Base-by-base conservation (phyloP, 257 asterid species). In the Capsicum baccatum region DNA sequence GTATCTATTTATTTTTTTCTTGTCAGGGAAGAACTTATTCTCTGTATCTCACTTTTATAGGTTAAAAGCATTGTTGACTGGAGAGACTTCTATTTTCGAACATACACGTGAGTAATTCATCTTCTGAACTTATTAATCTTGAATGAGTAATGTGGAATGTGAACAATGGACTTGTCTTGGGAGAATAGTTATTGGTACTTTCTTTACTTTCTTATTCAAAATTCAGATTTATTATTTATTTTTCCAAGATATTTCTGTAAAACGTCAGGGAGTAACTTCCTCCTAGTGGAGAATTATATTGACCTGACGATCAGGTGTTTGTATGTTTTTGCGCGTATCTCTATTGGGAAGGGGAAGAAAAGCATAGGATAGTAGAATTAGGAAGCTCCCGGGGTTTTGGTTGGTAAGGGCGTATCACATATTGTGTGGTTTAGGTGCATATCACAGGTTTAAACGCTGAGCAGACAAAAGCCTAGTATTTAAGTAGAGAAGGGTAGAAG, bases 61-160 rank as follows among this genome's bases (percentile, higher is more conserved):
- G 98, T 96, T 89, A 94, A 94, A 86, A 91, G 98, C 86, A 84
- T 96, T 48, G 96, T 94, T 87, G 98, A 92, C n/a, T 96, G 99
- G 99, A 87, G 99, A 84, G 98, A 82, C 85, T 93, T 94, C 91
- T 94, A 94, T 94, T 86, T 85, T 89, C 90, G 91, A 87, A 89
- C 94, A 54, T 96, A 96, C 88, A 87, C 69, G 98, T 89, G 86
- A 91, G 90, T 89, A 56, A 83, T 85, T 80, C 15, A 26, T 50
- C 67, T 39, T 84, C 16, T 69, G 48, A 57, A 70, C 70, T 67
- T 70, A 13, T 82, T 10, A 70, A 12, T 63, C 42, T 58, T 67
- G 48, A 73, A 48, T 48, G 17, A 39, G 44, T 7, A 59, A n/a
- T 44, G 26, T 19, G 58, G 47, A 44, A 6, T 44, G 70, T 33